Percentiles rank a stretch among this genome's conserved stretches.
phyloP scores from a whole-genome alignment of 2,329 filamentous ascomycete genomes.

The Didymella keratinophila region DNA sequence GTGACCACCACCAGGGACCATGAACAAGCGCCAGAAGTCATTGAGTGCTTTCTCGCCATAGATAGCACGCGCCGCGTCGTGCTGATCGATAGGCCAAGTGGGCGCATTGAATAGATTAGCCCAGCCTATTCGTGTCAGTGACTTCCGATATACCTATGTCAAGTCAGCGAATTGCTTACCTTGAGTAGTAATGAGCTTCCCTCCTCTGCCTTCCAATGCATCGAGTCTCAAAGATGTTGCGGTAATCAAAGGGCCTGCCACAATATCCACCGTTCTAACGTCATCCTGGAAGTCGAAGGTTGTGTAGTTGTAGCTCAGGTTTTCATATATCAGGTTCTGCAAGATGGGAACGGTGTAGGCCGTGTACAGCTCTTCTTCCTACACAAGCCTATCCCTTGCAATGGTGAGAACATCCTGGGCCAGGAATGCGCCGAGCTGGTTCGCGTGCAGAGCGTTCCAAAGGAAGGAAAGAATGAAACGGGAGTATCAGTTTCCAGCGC shows the following conservation, averaged over 20 bases:
- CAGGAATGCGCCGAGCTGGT: neutral
- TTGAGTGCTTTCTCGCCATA: neutral
- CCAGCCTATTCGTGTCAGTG: neutral
- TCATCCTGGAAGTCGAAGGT: neutral
- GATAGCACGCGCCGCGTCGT: neutral
- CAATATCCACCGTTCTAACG: neutral
- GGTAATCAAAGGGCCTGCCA: conserved; percentile 1
- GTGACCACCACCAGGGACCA: conserved; percentile 8
- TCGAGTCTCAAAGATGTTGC: neutral
- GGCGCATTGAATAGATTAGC: conserved; percentile 4
- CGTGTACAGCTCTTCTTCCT: neutral
- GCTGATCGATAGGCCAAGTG: conserved; percentile 5
- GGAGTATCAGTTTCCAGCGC: neutral
- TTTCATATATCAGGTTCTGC: neutral
- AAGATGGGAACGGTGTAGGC: neutral
- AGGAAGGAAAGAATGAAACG: neutral
- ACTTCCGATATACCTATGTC: neutral
- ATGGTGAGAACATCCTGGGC: neutral
- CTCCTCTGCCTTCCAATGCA: neutral
- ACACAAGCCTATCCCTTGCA: neutral
- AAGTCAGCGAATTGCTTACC: neutral
- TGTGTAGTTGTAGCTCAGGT: conserved; percentile 4
- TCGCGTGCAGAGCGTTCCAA: neutral
- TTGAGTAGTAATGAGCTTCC: neutral
- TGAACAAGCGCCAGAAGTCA: conserved; percentile 3